These are phyloP conservation scores for Trichoderma sp. DNA, from an alignment of 2,329 filamentous ascomycete genomes.

Conservation along the genomic window DNA sequence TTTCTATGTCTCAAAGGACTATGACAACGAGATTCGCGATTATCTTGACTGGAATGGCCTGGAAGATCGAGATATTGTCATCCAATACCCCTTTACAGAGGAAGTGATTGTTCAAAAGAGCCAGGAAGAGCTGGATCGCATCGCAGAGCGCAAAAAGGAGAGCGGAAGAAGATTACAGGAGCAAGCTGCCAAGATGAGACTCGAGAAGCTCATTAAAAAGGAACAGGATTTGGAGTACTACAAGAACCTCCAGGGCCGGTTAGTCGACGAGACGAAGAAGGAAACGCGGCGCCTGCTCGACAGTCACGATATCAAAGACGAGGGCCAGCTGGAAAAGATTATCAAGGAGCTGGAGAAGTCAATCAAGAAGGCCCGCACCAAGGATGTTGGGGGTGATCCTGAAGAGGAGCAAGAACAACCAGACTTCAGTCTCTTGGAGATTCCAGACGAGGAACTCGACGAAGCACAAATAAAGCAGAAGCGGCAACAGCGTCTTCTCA, in stretches of 20 bases:
- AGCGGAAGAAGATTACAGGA: slow-evolving; percentile 88
- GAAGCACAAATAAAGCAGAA: slow-evolving; percentile 91
- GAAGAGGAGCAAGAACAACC: slow-evolving; percentile 80
- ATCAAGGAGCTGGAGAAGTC: slow-evolving; percentile 88
- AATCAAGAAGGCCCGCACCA: slow-evolving; percentile 85
- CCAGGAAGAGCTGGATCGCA: slow-evolving; percentile 84
- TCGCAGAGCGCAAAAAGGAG: slow-evolving; percentile 93
- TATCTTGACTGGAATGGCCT: slow-evolving; percentile 91
- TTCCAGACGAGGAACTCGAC: slow-evolving; percentile 89
- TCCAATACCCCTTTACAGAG: slow-evolving; percentile 93
- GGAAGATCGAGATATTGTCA: slow-evolving; percentile 81
- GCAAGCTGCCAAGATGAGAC: slow-evolving; percentile 93
- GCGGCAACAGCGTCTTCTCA: slow-evolving; percentile 85
- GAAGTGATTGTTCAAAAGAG: slow-evolving; percentile 88
- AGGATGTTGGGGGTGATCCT: slow-evolving; percentile 80
- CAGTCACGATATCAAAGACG: slow-evolving; percentile 88
- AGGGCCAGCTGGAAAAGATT: slow-evolving; percentile 76
- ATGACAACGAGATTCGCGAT: slow-evolving; percentile 70
- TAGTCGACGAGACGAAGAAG: slow-evolving; percentile 82
- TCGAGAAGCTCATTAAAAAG: slow-evolving; percentile 93
- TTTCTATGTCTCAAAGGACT: slow-evolving; percentile 84
- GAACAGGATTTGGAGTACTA: slow-evolving; percentile 95
- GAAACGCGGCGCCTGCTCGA: slow-evolving; percentile 84
- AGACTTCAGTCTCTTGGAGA: slow-evolving; percentile 82
- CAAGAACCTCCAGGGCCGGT: slow-evolving; percentile 71